Evolutionary conservation across 495 filamentous ascomycete species (phyloP).

Genomic region (Aspergillus sclerotiicarbonarius): DNA sequence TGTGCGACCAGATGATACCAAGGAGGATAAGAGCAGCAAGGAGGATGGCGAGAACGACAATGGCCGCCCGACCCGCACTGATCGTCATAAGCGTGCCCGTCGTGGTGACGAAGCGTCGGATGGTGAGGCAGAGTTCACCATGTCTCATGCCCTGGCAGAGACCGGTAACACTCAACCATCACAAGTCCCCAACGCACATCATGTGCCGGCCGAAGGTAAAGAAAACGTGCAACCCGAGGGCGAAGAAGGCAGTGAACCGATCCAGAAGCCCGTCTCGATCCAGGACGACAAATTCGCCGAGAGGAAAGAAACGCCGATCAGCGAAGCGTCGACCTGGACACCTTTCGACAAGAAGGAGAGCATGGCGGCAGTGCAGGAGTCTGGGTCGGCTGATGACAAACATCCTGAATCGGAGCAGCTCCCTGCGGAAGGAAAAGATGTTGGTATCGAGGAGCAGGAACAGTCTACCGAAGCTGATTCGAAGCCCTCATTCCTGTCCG

Average conservation of each 20-base stretch:
- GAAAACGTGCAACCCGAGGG: constrained; percentile 40
- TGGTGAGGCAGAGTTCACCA: constrained; percentile 68
- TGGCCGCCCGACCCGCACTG: constrained; percentile 34
- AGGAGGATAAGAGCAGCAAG: constrained; percentile 35
- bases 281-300: constrained; percentile 28
- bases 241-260: background rate
- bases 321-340: constrained; percentile 43
- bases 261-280: background rate
- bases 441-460: constrained; percentile 10
- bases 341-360: constrained; percentile 42
- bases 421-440: background rate
- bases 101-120: constrained; percentile 59
- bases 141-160: constrained; percentile 50
- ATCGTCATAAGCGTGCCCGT: constrained; percentile 72
- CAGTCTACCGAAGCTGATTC: constrained; percentile 20
- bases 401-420: constrained; percentile 6
- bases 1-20: constrained; percentile 58
- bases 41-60: constrained; percentile 42
- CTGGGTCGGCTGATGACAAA: constrained; percentile 24
- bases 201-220: constrained; percentile 42
- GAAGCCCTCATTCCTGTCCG: constrained; percentile 51
- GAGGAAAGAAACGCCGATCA: constrained; percentile 33
- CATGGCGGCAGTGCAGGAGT: constrained; percentile 35
- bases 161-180: constrained; percentile 35
- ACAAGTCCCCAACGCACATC: constrained; percentile 24